Evolutionary conservation across 768 basidiomycete species (phyloP).

Genomic region (Tulasnella sp.): DNA sequence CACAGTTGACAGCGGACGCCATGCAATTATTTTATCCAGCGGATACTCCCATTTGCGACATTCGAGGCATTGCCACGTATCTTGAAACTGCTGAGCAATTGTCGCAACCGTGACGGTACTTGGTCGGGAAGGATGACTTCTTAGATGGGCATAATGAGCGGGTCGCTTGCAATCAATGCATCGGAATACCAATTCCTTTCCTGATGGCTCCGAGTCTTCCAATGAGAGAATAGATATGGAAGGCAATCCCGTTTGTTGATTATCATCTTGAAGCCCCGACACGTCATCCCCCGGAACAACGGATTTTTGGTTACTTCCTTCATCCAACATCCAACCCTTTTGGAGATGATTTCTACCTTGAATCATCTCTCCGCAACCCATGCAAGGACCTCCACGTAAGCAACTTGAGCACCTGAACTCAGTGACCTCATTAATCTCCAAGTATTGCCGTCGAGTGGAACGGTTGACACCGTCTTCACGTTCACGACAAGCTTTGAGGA

Average conservation of each 20-base stretch:
- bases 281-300: too few relatives aligned
- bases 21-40: slow-evolving; percentile 79
- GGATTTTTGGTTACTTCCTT: too few relatives aligned
- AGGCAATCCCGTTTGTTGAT: neutral
- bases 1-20: slow-evolving; percentile 72
- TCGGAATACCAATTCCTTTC: slow-evolving; percentile 47
- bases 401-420: slow-evolving; percentile 72
- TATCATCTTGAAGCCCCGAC: too few relatives aligned
- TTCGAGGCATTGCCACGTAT: slow-evolving; percentile 59
- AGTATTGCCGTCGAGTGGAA: slow-evolving; percentile 34
- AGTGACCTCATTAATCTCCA: slow-evolving; percentile 47
- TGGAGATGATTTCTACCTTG: too few relatives aligned
- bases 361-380: too few relatives aligned
- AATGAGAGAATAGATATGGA: neutral
- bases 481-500: slow-evolving; percentile 46
- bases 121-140: slow-evolving; percentile 32
- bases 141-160: slow-evolving; percentile 68
- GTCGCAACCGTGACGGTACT: slow-evolving; percentile 26
- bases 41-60: slow-evolving; percentile 57
- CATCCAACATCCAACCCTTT: too few relatives aligned
- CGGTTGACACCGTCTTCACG: slow-evolving; percentile 20
- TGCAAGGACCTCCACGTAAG: slow-evolving; percentile 63
- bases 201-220: neutral
- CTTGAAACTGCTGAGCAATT: slow-evolving; percentile 52
- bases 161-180: slow-evolving; percentile 74